Evolutionary conservation across 2,329 filamentous ascomycete species (phyloP), one percentile per base, ranked within the genome.

Genomic region (Exophiala dermatitidis): DNA sequence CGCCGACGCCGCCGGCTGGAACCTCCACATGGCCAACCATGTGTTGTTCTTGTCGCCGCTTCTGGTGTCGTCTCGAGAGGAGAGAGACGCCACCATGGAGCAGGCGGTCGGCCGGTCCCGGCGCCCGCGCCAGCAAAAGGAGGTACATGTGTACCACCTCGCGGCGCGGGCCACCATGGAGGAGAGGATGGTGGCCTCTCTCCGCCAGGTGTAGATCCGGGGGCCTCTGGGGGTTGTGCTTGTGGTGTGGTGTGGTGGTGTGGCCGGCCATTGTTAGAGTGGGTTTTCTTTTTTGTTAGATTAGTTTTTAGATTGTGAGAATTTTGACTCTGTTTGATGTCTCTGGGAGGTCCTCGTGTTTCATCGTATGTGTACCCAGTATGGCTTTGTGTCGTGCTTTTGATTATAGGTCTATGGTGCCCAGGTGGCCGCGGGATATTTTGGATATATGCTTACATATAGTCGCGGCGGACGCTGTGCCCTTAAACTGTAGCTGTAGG

Each of bases 11-110:
- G 76, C 82, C 32, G 83, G 83, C 48, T 66, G 77, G 78, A 86
- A 86, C 58, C 67, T 86, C 1, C 78, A 81, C 44, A 75, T 74
- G 37, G 81, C 82, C 0, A 85, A 84, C 56, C 81, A 86, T 53
- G 70, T 85, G 34, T 74, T 86, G 32, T 86, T 86, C 64, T 65
- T 84, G 2, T 74, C 76, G 0, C 82, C 82, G 0, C 66, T 82
- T 5, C 67, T 80, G 0, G 68, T 73, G 0, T 63, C 69, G 34
- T 74, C 71, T 0, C 74, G 79, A 44, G 74, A 79, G 42, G 69
- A 74, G 3, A 85, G 83, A 62, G 72, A 79, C 0, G 72, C 77
- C 0, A 72, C 75, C 0, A 84, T 84, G 77, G 76, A 72, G 0
- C 83, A 86, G 57, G 82, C 82, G 0, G 79, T 85, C 19, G 83